Base-by-base conservation (phyloP, 169 alveolate genomes). In the Blepharisma undulans region DNA sequence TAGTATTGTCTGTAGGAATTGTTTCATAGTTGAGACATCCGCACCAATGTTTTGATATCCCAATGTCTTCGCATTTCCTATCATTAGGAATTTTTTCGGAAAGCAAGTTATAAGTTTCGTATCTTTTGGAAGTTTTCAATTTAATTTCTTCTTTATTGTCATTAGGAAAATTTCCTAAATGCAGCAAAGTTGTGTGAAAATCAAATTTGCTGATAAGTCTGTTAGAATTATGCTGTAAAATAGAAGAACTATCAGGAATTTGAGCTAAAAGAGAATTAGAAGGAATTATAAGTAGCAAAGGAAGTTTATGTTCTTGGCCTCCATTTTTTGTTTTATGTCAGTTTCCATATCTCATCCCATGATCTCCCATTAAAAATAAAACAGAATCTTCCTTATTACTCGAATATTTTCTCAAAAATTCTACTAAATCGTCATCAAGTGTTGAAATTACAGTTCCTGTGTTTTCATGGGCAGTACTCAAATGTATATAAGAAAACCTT, bases 261-360 rank as follows among this genome's bases (percentile, higher is more conserved):
- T 88, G 25, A 21, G 74, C 59, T 33, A 76, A 72, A 32, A 88
- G 30, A n/a, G 59, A 33, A 36, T 29, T 88, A 25, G 76, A 32
- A 30, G 78, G 77, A 16, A 88, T 88, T 16, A 76, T 76, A 48
- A 74, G 22, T 7, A 76, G 48, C 77, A 76, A 21, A 32, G 92
- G 92, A 27, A 88, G 76, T 30, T 88, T 88, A n/a, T 76, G 87
- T 59, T 88, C 92, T 22, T 76, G 85, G 59, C 21, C 27, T 34
- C 82, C 92, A 25, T 76, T 25, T n/a, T 29, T 27, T 7, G n/a
- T 29, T 22, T 72, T 72, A 33, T 22, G 33, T 33, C 85, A 74
- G 7, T 72, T 25, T 19, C 89, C 89, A 59, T 84, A 84, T 48
- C 89, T 16, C 89, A 84, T 84, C 16, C 89, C 89, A 59, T 84